These are phyloP conservation scores for Solanum dulcamara DNA, from an alignment of 257 asterid species.

Conservation along the genomic window DNA sequence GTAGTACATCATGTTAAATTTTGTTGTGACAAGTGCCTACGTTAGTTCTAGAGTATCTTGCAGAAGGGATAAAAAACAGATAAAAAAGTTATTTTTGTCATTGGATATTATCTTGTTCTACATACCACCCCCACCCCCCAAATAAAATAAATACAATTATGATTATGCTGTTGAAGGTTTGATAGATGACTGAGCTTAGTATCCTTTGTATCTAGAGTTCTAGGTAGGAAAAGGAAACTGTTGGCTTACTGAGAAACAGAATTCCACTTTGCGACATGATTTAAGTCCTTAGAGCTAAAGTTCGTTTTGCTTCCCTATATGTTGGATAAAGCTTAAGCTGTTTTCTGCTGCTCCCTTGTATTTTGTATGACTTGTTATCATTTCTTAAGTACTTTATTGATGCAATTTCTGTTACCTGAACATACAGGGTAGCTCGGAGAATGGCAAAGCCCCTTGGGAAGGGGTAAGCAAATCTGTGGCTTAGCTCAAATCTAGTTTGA, in stretches of 20 bases:
- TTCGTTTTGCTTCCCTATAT: not conserved
- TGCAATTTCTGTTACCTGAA: not conserved
- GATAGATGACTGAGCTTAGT: not conserved
- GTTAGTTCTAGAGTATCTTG: not conserved
- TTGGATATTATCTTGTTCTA: not conserved
- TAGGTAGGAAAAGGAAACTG: not conserved
- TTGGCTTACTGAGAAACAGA: not conserved
- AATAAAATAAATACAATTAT: not conserved
- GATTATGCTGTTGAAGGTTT: not conserved
- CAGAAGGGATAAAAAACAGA: not conserved
- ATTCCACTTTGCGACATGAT: not conserved
- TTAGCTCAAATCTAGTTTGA: not conserved
- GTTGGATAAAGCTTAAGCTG: not conserved
- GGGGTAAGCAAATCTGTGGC: conserved; percentile 1
- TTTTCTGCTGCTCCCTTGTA: not conserved
- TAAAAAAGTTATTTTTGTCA: not conserved
- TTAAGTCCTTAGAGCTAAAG: not conserved
- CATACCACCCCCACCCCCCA: not conserved
- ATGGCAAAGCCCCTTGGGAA: conserved; percentile 16
- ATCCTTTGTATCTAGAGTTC: not conserved
- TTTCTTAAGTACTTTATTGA: not conserved
- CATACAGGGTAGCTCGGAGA: conserved; percentile 4
- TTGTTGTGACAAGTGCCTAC: not conserved
- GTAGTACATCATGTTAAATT: too few relatives aligned
- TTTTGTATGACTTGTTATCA: not conserved